Percentiles rank a stretch among this genome's conserved stretches.
Conservation (phyloP, 306 rosid genomes). For the Vachellia pachyceras region DNA sequence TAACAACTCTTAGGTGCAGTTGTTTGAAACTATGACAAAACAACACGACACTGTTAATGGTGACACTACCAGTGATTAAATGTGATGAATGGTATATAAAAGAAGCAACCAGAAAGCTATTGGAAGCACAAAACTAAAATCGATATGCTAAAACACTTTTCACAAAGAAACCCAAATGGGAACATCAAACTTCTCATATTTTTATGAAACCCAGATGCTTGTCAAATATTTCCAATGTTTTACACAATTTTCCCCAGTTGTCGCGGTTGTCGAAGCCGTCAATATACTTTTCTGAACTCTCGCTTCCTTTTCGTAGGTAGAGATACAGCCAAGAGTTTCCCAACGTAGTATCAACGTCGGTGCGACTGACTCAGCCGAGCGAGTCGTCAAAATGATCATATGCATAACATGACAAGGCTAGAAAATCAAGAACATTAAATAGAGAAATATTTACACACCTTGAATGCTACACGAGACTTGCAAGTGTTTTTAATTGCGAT, state of each 20-base stretch:
- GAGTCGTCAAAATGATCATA: constrained; percentile 2
- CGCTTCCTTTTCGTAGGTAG: constrained; percentile 21
- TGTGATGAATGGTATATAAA: not conserved
- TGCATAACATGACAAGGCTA: constrained; percentile 14
- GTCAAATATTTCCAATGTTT: not conserved
- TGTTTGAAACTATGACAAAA: constrained; percentile 82
- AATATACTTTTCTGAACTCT: not conserved
- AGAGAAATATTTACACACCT: constrained; percentile 60
- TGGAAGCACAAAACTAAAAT: not conserved
- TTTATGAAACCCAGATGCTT: not conserved
- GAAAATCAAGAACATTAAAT: not conserved
- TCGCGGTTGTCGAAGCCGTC: constrained; percentile 22
- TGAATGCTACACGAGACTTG: constrained; percentile 94
- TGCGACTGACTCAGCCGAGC: not conserved
- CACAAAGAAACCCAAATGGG: constrained; percentile 8
- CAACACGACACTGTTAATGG: constrained; percentile 34
- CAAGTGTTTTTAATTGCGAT: constrained; percentile 87
- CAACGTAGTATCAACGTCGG: constrained; percentile 15
- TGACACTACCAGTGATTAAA: constrained; percentile 7
- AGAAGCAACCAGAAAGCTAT: not conserved
- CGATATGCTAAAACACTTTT: constrained; percentile 9
- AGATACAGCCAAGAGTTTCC: constrained; percentile 27
- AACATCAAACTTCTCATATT: constrained; percentile 16
- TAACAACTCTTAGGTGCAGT: constrained; percentile 98
- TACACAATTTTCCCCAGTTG: not conserved